Evolutionary conservation across 164 flowering plant species (phyloP).

Genomic region (Kalanchoe fedtschenkoi): DNA sequence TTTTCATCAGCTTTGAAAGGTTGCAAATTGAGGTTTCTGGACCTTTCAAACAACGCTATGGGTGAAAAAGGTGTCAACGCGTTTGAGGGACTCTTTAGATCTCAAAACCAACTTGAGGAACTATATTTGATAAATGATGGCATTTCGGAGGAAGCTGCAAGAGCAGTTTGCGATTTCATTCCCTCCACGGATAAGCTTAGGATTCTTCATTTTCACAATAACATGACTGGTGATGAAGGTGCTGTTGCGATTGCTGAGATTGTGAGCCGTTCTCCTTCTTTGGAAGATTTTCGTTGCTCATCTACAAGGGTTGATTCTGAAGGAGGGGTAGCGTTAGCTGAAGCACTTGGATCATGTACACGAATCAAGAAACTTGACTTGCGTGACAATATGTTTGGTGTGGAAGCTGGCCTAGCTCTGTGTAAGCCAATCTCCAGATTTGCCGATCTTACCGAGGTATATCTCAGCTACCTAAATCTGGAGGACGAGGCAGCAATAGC

Average conservation of each 20-base stretch:
- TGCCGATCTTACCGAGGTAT: conserved; percentile 41
- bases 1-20: conserved; percentile 50
- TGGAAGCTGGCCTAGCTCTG: conserved; percentile 51
- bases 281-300: conserved; percentile 58
- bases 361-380: conserved; percentile 45
- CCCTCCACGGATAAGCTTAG: conserved; percentile 42
- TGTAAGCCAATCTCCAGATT: conserved; percentile 24
- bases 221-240: conserved; percentile 74
- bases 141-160: conserved; percentile 61
- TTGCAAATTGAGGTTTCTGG: conserved; percentile 29
- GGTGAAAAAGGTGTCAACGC: conserved; percentile 63
- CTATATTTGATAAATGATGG: conserved; percentile 60
- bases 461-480: conserved; percentile 59
- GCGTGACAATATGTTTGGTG: conserved; percentile 70
- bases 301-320: conserved; percentile 51
- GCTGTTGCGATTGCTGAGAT: conserved; percentile 52
- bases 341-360: conserved; percentile 36
- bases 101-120: conserved; percentile 47
- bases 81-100: conserved; percentile 37
- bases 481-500: conserved; percentile 56
- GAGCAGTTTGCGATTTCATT: conserved; percentile 39
- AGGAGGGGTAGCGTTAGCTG: conserved; percentile 47
- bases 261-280: conserved; percentile 31
- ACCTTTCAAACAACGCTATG: conserved; percentile 60
- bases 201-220: conserved; percentile 58